Evolutionary conservation across 192 early-diverging fungal genomes (phyloP).

Genomic region (Martensiomyces pterosporus): DNA sequence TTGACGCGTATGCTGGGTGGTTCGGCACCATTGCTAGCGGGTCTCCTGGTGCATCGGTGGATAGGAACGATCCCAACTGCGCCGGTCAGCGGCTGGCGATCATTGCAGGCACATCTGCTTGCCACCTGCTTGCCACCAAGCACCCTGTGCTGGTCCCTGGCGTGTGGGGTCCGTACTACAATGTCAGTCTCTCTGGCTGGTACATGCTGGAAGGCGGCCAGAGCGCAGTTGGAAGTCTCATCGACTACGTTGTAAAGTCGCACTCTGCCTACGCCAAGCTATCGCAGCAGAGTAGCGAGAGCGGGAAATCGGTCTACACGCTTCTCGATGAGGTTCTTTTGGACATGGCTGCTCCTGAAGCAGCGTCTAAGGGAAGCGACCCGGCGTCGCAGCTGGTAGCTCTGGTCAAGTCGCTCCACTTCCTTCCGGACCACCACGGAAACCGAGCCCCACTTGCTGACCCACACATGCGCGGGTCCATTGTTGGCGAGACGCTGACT

Average conservation of each 20-base stretch:
- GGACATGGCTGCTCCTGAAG: not conserved
- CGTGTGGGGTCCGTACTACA: conserved; percentile 59
- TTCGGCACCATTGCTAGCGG: conserved; percentile 50
- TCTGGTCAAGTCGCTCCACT: conserved; percentile 53
- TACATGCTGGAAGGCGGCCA: conserved; percentile 70
- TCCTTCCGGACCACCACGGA: conserved; percentile 76
- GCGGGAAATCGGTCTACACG: not conserved
- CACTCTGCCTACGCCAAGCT: conserved; percentile 51
- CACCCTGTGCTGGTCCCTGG: conserved; percentile 58
- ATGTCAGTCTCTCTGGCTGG: conserved; percentile 54
- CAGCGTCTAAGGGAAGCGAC: not conserved
- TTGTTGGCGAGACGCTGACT: conserved; percentile 52
- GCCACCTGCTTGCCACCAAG: conserved; percentile 59
- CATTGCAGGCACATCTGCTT: conserved; percentile 71
- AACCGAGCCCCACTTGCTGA: conserved; percentile 71
- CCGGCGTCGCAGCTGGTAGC: conserved; percentile 12
- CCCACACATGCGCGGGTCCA: conserved; percentile 55
- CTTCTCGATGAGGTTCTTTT: not conserved
- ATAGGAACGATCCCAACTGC: not conserved
- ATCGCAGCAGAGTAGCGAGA: conserved; percentile 14
- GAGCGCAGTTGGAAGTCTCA: conserved; percentile 64
- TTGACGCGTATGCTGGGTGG: conserved; percentile 74
- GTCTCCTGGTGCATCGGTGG: not conserved
- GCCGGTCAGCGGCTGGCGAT: conserved; percentile 49
- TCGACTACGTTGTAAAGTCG: conserved; percentile 56